Conservation (phyloP, 192 early-diverging fungal species). For the Tieghemiomyces parasiticus region DNA sequence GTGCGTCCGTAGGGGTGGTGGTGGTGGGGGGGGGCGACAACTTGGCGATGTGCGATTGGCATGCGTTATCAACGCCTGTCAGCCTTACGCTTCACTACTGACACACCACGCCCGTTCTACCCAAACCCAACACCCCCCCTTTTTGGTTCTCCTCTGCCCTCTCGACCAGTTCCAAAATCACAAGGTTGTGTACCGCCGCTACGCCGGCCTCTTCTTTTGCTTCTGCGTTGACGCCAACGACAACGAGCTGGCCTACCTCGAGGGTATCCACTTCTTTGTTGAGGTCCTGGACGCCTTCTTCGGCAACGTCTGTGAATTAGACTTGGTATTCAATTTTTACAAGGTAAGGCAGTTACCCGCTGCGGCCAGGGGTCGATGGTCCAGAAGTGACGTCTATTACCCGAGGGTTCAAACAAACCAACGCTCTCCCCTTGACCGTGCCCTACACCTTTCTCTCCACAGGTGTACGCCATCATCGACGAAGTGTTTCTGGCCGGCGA, state of each 20-base stretch:
- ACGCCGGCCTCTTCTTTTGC: constrained; percentile 98
- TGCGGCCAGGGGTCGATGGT: neutral
- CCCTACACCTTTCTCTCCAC: neutral
- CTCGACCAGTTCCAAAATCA: constrained; percentile 75
- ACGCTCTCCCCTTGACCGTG: too few relatives aligned
- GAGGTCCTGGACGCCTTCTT: constrained; percentile 98
- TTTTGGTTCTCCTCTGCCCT: too few relatives aligned
- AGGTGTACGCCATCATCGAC: constrained; percentile 93
- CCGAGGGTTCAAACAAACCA: too few relatives aligned
- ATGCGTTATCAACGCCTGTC: too few relatives aligned
- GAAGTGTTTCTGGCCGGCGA: constrained; percentile 97
- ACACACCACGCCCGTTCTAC: too few relatives aligned
- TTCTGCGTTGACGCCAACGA: constrained; percentile 98
- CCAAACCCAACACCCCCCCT: too few relatives aligned
- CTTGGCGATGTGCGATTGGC: too few relatives aligned
- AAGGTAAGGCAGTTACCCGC: too few relatives aligned
- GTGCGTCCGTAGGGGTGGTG: neutral
- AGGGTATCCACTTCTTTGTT: constrained; percentile 98
- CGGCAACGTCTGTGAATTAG: constrained; percentile 95
- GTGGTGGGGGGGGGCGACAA: neutral
- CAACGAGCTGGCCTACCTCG: constrained; percentile 88
- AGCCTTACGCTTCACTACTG: too few relatives aligned
- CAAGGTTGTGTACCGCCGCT: constrained; percentile 96
- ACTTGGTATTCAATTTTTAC: constrained; percentile 98
- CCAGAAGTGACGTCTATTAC: neutral